A percentile compares a stretch with the other conserved stretches of the same genome.
phyloP scores from a whole-genome alignment of 371 early-diverging fungal genomes.

The Mucor circinelloides region DNA sequence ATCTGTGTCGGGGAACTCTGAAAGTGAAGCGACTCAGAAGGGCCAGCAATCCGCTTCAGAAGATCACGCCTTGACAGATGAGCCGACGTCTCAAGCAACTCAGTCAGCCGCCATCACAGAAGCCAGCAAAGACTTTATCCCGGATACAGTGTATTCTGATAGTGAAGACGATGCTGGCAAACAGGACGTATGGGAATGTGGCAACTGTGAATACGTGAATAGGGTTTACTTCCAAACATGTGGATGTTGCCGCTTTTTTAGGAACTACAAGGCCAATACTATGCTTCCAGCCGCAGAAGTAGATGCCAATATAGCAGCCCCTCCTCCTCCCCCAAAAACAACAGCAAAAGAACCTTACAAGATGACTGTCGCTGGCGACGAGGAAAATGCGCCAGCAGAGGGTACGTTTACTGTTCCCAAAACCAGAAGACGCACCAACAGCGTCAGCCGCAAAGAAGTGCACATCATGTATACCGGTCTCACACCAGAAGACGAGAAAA shows the following conservation, averaged over 20 bases:
- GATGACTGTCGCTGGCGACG: neutral
- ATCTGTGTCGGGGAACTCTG: neutral
- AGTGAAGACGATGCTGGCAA: neutral
- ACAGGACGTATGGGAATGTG: conserved; percentile 21
- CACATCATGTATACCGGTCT: conserved; percentile 19
- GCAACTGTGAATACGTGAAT: conserved; percentile 14
- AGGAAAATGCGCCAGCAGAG: neutral
- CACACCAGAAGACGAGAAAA: conserved; percentile 15
- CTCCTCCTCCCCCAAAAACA: too few relatives aligned
- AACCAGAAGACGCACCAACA: neutral
- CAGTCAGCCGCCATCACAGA: neutral
- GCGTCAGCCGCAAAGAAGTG: neutral
- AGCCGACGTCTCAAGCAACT: neutral
- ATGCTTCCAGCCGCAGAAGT: neutral
- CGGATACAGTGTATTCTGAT: neutral
- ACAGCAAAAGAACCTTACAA: neutral
- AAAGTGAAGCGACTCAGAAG: neutral
- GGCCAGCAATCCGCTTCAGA: neutral
- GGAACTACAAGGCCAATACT: neutral
- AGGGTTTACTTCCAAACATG: conserved; percentile 10
- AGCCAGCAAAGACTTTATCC: neutral
- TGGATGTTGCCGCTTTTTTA: conserved; percentile 14
- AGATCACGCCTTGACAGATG: neutral
- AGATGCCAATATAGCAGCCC: too few relatives aligned
- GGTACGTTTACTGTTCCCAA: neutral